Conservation (phyloP, 768 basidiomycete species). For the Cystobasidium onofrii region DNA sequence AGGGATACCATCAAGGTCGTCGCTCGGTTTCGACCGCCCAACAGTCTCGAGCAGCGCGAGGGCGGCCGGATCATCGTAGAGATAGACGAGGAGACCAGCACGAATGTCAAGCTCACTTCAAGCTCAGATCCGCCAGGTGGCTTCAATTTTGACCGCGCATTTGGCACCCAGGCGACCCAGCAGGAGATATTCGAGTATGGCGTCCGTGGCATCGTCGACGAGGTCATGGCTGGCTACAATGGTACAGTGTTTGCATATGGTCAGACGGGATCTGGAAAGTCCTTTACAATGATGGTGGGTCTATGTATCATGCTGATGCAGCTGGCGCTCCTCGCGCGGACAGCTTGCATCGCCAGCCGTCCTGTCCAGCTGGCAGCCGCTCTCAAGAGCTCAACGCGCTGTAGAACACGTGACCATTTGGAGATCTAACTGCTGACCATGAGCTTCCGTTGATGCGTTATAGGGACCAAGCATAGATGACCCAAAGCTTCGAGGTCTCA, state of each 20-base stretch:
- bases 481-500: constrained; percentile 85
- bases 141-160: constrained; percentile 94
- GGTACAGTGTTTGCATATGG: constrained; percentile 84
- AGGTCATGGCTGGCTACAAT: constrained; percentile 97
- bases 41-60: constrained; percentile 79
- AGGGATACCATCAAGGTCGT: constrained; percentile 92
- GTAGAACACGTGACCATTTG: neutral
- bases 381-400: neutral
- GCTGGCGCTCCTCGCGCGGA: too few species aligned
- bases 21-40: constrained; percentile 83
- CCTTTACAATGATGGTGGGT: constrained; percentile 94
- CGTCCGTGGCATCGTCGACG: constrained; percentile 93
- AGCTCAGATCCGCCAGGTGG: constrained; percentile 62
- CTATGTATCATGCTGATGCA: neutral
- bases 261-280: constrained; percentile 77
- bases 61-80: constrained; percentile 73
- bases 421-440: neutral
- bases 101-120: constrained; percentile 71
- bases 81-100: constrained; percentile 69
- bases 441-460: constrained; percentile 17
- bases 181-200: constrained; percentile 96
- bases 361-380: neutral
- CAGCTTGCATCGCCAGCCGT: too few species aligned
- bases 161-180: constrained; percentile 83
- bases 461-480: constrained; percentile 97